A percentile compares a stretch with the other conserved stretches of the same genome.
phyloP scores from a whole-genome alignment of 1,284 basidiomycete genomes.

The Pseudozyma tsukubaensis region DNA sequence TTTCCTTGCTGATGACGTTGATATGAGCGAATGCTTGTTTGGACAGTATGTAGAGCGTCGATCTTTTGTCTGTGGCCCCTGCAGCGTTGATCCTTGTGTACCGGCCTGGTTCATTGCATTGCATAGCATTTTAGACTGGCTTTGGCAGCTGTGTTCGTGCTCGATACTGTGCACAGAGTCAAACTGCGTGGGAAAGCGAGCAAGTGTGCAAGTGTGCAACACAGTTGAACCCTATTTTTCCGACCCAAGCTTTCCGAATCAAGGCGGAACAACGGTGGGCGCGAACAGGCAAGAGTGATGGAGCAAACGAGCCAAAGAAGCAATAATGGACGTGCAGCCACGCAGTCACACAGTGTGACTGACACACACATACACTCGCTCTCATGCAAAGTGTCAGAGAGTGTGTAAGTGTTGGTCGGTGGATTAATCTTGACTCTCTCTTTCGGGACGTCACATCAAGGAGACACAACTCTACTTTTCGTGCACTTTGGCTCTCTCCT shows the following conservation, averaged over 20 bases:
- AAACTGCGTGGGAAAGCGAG: neutral
- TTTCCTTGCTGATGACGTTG: too few species aligned
- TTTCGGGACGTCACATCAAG: slow-evolving; percentile 20
- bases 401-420: too few species aligned
- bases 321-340: neutral
- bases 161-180: too few species aligned
- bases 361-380: neutral
- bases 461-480: slow-evolving; percentile 15
- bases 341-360: neutral
- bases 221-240: slow-evolving; percentile 7
- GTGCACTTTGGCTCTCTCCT: slow-evolving; percentile 4
- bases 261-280: slow-evolving; percentile 1
- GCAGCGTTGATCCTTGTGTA: too few species aligned
- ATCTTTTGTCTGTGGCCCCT: too few species aligned
- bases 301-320: neutral
- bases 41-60: too few species aligned
- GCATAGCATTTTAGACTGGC: too few species aligned
- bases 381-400: neutral
- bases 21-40: too few species aligned
- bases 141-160: too few species aligned
- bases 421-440: neutral
- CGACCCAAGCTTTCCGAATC: slow-evolving; percentile 1
- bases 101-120: too few species aligned
- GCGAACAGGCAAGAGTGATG: neutral
- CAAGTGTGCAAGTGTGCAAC: neutral